These are phyloP conservation scores for Irpex sp. DNA, from an alignment of 1,284 basidiomycete genomes.

Conservation along the genomic window DNA sequence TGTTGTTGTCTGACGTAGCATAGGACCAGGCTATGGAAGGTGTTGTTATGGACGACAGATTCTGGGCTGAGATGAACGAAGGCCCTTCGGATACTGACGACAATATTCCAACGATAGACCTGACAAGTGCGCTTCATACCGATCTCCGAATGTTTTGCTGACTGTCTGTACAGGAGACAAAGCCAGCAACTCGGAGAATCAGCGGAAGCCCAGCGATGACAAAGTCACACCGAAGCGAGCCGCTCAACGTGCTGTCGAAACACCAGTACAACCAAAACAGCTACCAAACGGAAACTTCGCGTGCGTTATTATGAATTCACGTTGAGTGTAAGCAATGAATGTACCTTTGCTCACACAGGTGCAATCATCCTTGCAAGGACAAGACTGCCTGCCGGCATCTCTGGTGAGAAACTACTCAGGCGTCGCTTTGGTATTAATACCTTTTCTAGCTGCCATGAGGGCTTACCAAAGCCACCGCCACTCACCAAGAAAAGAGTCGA, in stretches of 20 bases:
- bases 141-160: background rate
- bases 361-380: constrained; percentile 76
- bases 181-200: background rate
- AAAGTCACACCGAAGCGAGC: constrained; percentile 1
- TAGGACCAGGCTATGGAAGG: constrained; percentile 61
- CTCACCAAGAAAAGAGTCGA: constrained; percentile 28
- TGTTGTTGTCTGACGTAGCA: background rate
- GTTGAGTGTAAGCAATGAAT: background rate
- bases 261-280: constrained; percentile 24
- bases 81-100: constrained; percentile 27
- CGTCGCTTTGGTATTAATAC: constrained; percentile 3
- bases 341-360: constrained; percentile 36
- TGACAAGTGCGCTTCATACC: constrained; percentile 21
- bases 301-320: constrained; percentile 30
- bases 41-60: constrained; percentile 58
- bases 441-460: constrained; percentile 60
- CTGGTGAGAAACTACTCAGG: constrained; percentile 43
- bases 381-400: constrained; percentile 68
- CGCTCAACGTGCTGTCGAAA: constrained; percentile 18
- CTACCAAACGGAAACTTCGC: constrained; percentile 47
- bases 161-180: background rate
- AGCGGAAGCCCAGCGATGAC: background rate
- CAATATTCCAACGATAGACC: constrained; percentile 26
- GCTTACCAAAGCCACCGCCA: constrained; percentile 48
- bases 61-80: constrained; percentile 52